These are phyloP conservation scores for Physcia stellaris DNA, from an alignment of 495 filamentous ascomycete species.

Conservation along the genomic window DNA sequence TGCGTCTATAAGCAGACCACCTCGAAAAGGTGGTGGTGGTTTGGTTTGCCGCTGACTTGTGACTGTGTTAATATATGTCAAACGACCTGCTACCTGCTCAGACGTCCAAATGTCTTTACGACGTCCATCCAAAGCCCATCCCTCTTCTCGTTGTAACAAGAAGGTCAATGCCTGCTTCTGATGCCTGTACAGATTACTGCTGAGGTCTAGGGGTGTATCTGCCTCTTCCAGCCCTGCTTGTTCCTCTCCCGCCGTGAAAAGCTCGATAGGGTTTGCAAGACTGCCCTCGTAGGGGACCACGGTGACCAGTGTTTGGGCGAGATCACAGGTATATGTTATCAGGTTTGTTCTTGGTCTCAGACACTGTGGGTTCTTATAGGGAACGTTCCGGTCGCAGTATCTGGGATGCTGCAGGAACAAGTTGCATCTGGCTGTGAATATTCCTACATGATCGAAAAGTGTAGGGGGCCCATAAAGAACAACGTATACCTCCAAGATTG, in stretches of 20 bases:
- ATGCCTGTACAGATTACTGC: conserved; percentile 17
- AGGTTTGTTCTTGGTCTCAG: conserved; percentile 14
- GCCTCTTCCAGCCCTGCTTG: conserved; percentile 9
- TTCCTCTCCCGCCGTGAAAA: conserved; percentile 4
- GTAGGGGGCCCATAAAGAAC: conserved; percentile 6
- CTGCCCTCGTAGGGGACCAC: background rate
- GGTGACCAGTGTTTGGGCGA: background rate
- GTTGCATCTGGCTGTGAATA: conserved; percentile 7
- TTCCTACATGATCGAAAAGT: conserved; percentile 6
- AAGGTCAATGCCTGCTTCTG: conserved; percentile 33
- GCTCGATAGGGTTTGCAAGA: conserved; percentile 5
- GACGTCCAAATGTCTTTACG: conserved; percentile 16
- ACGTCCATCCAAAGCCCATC: conserved; percentile 18
- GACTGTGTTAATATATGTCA: conserved; percentile 18
- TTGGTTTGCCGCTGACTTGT: conserved; percentile 9
- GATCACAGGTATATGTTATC: background rate
- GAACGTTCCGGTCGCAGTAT: conserved; percentile 18
- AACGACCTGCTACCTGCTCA: background rate
- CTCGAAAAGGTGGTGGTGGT: conserved; percentile 18
- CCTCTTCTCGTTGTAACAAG: conserved; percentile 24
- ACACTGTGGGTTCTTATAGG: conserved; percentile 31
- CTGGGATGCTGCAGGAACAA: conserved; percentile 26
- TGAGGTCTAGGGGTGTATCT: background rate
- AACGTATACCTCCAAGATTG: background rate
- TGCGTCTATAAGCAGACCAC: conserved; percentile 28